These are phyloP conservation scores for Scheffersomyces quercinus DNA, from an alignment of 1,139 yeast genomes.

Conservation along the genomic window DNA sequence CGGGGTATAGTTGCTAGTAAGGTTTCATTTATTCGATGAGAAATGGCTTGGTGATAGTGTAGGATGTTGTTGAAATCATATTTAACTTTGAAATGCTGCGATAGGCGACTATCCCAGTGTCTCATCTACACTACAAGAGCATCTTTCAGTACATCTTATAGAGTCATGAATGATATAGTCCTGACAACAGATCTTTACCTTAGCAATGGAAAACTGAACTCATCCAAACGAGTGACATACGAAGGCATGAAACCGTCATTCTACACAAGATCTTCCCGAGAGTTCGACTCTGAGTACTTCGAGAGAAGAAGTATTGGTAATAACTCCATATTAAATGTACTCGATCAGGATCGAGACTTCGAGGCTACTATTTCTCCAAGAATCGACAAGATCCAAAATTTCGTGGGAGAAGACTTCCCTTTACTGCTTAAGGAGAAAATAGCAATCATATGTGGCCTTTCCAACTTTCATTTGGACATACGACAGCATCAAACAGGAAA, in stretches of 20 bases:
- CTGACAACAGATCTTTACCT: conserved; percentile 20
- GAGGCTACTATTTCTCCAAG: conserved; percentile 8
- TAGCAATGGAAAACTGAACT: conserved; percentile 8
- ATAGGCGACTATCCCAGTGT: too few species aligned
- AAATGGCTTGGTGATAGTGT: too few species aligned
- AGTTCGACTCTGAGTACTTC: conserved; percentile 13
- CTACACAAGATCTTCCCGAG: conserved; percentile 15
- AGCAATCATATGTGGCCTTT: conserved; percentile 23
- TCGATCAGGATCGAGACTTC: conserved; percentile 12
- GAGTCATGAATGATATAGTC: conserved; percentile 5
- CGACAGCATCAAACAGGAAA: neutral
- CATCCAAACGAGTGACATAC: conserved; percentile 10
- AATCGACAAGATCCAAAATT: conserved; percentile 10
- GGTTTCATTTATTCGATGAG: too few species aligned
- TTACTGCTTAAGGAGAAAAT: conserved; percentile 25
- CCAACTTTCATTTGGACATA: conserved; percentile 13
- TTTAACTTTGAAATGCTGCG: too few species aligned
- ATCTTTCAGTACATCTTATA: neutral
- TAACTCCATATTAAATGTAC: conserved; percentile 9
- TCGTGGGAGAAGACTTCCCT: conserved; percentile 19
- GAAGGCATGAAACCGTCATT: conserved; percentile 14
- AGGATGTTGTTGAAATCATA: too few species aligned
- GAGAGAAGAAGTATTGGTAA: conserved; percentile 11
- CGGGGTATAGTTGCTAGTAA: too few species aligned
- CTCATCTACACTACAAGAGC: too few species aligned